Conservation (phyloP, 495 filamentous ascomycete genomes). For the Penicillium maclennaniae region DNA sequence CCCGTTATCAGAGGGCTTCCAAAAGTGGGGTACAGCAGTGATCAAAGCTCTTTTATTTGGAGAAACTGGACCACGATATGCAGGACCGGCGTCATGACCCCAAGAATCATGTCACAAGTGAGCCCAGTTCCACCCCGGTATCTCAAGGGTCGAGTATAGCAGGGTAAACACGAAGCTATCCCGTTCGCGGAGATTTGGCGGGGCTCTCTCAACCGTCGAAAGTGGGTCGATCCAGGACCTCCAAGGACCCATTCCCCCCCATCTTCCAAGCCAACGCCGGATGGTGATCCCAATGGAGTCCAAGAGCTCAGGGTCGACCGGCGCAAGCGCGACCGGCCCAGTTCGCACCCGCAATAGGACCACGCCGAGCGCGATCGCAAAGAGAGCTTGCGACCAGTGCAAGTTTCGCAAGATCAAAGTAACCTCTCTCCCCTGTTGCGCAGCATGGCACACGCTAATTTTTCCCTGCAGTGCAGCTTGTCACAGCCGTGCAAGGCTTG, state of each 20-base stretch:
- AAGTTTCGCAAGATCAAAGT: constrained; percentile 45
- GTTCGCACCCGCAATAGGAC: constrained; percentile 30
- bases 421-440: constrained; percentile 9
- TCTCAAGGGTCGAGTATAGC: neutral
- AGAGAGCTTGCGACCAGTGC: constrained; percentile 42
- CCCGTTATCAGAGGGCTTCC: constrained; percentile 10
- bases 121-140: neutral
- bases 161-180: neutral
- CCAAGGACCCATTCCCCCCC: neutral
- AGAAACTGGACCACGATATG: neutral
- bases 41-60: neutral
- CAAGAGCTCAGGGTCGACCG: constrained; percentile 18
- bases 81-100: neutral
- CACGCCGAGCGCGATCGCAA: constrained; percentile 24
- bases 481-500: constrained; percentile 40
- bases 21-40: neutral
- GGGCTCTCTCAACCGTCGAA: constrained; percentile 5
- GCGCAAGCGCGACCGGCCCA: constrained; percentile 17
- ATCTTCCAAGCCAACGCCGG: constrained; percentile 1
- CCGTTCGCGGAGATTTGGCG: neutral
- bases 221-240: constrained; percentile 11
- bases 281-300: constrained; percentile 23
- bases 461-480: constrained; percentile 33
- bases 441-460: constrained; percentile 11
- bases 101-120: neutral